Conservation (phyloP, 345 rosid species). For the Euphorbia tirucalli region DNA sequence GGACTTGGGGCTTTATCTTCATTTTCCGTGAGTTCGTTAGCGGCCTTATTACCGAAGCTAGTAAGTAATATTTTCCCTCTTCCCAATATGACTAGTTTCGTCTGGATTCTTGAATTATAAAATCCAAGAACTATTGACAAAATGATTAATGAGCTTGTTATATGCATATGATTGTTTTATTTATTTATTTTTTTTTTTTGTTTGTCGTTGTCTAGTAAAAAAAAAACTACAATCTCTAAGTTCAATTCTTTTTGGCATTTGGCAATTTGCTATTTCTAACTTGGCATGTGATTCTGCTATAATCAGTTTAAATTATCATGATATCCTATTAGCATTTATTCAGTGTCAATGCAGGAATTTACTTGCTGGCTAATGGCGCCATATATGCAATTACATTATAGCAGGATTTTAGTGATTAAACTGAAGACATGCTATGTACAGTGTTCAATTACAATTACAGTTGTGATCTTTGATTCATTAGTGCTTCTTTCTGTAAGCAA, state of each 20-base stretch:
- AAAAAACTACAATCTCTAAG: neutral
- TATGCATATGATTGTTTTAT: too few species aligned
- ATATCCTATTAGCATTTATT: neutral
- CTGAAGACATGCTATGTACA: neutral
- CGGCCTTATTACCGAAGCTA: slow-evolving; percentile 76
- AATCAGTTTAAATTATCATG: neutral
- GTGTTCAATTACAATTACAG: neutral
- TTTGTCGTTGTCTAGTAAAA: neutral
- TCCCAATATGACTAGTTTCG: slow-evolving; percentile 9
- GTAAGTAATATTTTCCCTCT: slow-evolving; percentile 39
- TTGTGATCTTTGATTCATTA: neutral
- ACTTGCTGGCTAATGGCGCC: neutral
- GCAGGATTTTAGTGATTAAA: neutral
- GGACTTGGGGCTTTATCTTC: slow-evolving; percentile 98
- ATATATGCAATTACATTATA: neutral
- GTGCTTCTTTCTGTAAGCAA: slow-evolving; percentile 5
- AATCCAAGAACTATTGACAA: neutral
- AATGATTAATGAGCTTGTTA: too few species aligned
- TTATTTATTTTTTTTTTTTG: too few species aligned
- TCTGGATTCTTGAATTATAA: neutral
- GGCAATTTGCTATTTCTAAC: neutral
- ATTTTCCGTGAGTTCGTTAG: slow-evolving; percentile 80
- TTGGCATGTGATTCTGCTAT: neutral
- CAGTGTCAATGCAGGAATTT: neutral
- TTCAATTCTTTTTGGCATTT: neutral